These are phyloP conservation scores for Mercurialis annua DNA, from an alignment of 345 rosid genomes.

Conservation along the genomic window DNA sequence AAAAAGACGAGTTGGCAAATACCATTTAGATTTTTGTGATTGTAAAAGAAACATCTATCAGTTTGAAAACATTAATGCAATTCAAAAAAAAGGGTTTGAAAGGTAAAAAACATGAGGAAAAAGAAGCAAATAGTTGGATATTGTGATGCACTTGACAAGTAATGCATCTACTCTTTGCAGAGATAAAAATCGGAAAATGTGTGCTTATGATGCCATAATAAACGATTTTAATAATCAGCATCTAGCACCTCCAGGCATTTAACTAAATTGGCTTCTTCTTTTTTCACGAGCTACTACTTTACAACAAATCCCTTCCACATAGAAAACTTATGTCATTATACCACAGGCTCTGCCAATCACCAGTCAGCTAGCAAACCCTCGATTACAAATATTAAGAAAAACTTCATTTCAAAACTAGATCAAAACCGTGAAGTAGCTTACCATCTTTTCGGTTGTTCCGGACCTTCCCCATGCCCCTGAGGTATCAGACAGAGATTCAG, in stretches of 20 bases:
- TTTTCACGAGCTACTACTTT: not conserved
- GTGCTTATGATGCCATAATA: not conserved
- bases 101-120: not conserved
- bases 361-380: not conserved
- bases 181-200: not conserved
- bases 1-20: no score
- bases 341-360: not conserved
- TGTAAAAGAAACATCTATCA: not conserved
- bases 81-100: not conserved
- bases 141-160: not conserved
- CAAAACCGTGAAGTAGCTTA: constrained; percentile 24
- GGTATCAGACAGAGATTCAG: constrained; percentile 69
- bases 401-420: not conserved
- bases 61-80: no score
- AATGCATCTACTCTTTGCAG: not conserved
- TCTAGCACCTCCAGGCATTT: not conserved
- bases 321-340: no score
- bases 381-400: not conserved
- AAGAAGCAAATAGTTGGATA: no score
- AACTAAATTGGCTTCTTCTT: not conserved
- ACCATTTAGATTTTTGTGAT: no score
- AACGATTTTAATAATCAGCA: no score
- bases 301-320: no score
- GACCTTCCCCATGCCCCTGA: constrained; percentile 54
- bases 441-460: constrained; percentile 64